These are phyloP conservation scores for Glycine soja DNA, from an alignment of 306 rosid genomes.

Conservation along the genomic window DNA sequence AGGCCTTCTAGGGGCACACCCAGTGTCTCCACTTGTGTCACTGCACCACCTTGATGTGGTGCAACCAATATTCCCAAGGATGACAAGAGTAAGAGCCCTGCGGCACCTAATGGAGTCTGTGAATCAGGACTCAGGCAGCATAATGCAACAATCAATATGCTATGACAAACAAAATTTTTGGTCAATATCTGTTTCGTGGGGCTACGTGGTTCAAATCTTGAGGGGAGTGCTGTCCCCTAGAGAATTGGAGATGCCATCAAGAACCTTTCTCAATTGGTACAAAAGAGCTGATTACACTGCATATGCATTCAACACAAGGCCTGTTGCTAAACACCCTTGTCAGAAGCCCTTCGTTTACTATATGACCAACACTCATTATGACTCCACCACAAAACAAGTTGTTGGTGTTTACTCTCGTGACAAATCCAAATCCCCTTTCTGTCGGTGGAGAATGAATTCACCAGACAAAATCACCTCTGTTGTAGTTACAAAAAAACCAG, in stretches of 20 bases:
- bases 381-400: slow-evolving; percentile 46
- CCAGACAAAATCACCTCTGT: slow-evolving; percentile 65
- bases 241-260: slow-evolving; percentile 80
- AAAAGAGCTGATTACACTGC: slow-evolving; percentile 81
- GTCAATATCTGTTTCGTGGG: slow-evolving; percentile 94
- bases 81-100: slow-evolving; percentile 58
- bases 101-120: slow-evolving; percentile 65
- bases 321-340: slow-evolving; percentile 78
- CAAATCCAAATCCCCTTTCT: slow-evolving; percentile 51
- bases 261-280: slow-evolving; percentile 90
- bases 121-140: slow-evolving; percentile 70
- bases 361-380: slow-evolving; percentile 51
- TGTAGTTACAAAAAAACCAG: slow-evolving; percentile 68
- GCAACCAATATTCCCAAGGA: slow-evolving; percentile 82
- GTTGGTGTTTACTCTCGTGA: slow-evolving; percentile 55
- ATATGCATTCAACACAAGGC: slow-evolving; percentile 94
- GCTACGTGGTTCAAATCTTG: slow-evolving; percentile 78
- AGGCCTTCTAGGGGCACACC: slow-evolving; percentile 90
- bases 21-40: slow-evolving; percentile 75
- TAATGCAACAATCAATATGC: slow-evolving; percentile 94
- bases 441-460: slow-evolving; percentile 72
- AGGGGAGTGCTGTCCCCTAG: slow-evolving; percentile 84
- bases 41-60: slow-evolving; percentile 90
- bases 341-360: slow-evolving; percentile 78
- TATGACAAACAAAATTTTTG: slow-evolving; percentile 67